Evolutionary conservation across 148 eudicot species (phyloP).

Genomic region (Fagopyrum tataricum): DNA sequence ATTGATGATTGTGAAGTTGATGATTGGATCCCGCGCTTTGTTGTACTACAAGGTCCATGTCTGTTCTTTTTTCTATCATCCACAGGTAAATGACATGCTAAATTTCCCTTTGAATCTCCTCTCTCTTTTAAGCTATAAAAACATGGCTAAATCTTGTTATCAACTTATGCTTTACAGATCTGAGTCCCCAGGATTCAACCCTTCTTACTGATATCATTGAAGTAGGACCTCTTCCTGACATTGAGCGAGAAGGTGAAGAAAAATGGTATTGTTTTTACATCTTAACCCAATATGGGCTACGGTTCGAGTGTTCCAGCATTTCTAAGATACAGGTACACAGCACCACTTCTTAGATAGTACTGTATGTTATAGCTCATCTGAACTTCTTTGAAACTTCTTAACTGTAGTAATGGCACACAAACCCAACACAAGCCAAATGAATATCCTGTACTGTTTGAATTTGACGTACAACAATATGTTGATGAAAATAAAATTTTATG

Average conservation of each 20-base stretch:
- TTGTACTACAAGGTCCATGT: conserved; percentile 79
- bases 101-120: background rate
- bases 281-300: conserved; percentile 60
- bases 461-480: background rate
- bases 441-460: background rate
- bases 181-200: conserved; percentile 90
- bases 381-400: background rate
- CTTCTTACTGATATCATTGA: conserved; percentile 69
- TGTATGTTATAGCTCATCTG: background rate
- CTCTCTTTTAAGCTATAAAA: background rate
- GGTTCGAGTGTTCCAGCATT: conserved; percentile 71
- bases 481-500: no score
- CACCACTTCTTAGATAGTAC: background rate
- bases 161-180: conserved; percentile 42
- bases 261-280: conserved; percentile 64
- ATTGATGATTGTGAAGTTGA: conserved; percentile 86
- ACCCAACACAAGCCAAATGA: background rate
- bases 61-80: conserved; percentile 67
- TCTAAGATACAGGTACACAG: conserved; percentile 63
- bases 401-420: background rate
- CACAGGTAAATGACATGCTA: conserved; percentile 44
- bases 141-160: background rate
- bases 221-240: conserved; percentile 59
- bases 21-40: conserved; percentile 93
- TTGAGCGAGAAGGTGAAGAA: conserved; percentile 66